These are phyloP conservation scores for Plasmodium sp. DNA, from an alignment of 169 alveolate species.

Conservation along the genomic window DNA sequence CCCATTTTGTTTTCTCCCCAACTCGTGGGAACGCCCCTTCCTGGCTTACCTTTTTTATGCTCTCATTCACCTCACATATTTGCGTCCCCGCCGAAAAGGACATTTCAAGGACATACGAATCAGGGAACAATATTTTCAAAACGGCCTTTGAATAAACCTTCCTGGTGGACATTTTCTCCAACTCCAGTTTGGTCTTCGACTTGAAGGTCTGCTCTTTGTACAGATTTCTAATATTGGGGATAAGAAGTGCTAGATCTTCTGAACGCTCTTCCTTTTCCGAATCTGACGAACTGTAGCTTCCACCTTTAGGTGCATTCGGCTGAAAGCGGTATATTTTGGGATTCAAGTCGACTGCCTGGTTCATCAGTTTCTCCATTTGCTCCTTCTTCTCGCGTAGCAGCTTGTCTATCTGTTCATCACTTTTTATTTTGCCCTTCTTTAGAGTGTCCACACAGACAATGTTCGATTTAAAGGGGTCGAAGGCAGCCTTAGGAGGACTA, in stretches of 20 bases:
- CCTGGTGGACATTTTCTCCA: constrained; percentile 40
- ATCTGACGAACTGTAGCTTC: neutral
- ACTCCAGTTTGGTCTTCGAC: constrained; percentile 46
- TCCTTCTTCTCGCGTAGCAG: constrained; percentile 36
- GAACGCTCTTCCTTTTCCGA: constrained; percentile 24
- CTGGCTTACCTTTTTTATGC: constrained; percentile 17
- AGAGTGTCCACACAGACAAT: constrained; percentile 38
- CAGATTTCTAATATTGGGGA: constrained; percentile 36
- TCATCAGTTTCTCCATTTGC: constrained; percentile 51
- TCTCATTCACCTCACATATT: constrained; percentile 36
- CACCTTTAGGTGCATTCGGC: neutral
- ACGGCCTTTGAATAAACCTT: constrained; percentile 49
- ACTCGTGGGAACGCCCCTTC: neutral
- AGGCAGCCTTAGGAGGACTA: neutral
- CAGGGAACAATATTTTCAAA: constrained; percentile 64
- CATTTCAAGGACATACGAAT: constrained; percentile 46
- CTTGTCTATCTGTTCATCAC: constrained; percentile 24
- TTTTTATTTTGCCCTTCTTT: constrained; percentile 27
- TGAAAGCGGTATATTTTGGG: constrained; percentile 39
- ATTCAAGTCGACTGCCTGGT: constrained; percentile 26
- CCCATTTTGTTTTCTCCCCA: neutral
- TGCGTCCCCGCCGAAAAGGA: constrained; percentile 61
- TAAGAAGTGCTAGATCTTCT: constrained; percentile 30
- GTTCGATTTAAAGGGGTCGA: constrained; percentile 58
- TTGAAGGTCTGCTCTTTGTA: constrained; percentile 61